Evolutionary conservation across 78 protist genomes (phyloP), one percentile per base, ranked within the genome.

Genomic region (Dictyostelium capitatum): DNA sequence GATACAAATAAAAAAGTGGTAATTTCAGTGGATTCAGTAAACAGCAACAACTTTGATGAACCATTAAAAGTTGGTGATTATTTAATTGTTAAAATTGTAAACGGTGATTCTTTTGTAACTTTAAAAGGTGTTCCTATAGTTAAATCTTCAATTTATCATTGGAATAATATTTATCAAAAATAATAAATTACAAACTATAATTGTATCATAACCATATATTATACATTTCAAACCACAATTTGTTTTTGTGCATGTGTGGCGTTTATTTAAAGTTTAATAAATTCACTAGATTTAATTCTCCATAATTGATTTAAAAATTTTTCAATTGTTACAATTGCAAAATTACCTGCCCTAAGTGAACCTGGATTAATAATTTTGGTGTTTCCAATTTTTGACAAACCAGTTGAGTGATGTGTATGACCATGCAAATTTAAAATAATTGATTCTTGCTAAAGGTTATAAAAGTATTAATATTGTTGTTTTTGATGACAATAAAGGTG

Each of bases 1-100:
- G 96, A 92, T 51, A 83, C 96, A 11, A 92, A 92, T 79, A 92
- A 92, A 56, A 92, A 92, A 51, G 85, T 83, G 2, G 23, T 92
- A 70, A 74, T 89, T 20, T 37, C 43, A 37, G 43, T 2, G 43
- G 43, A 37, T 37, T 37, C 43, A 3, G 43, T 2, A 37, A 37
- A 37, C 2, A 20, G 20, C 62, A 25, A 20, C 3, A 6, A 37
- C 8, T 17, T 7, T 5, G 48, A 12, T 2, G 59, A 53, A 3
- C 50, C 19, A 14, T 47, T 89, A 9, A 79, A 75, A 23, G 46
- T 69, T 23, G 94, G 94, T 28, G 94, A 89, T 10, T 89, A 82
- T 50, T 2, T 77, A 19, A 73, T 82, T 9, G 94, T 89, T 6
- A 70, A 89, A 50, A 81, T 89, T 59, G n/a, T 57, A 6, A 80